Evolutionary conservation across 768 basidiomycete genomes (phyloP).

Genomic region (Chalciporus sphaerocephalus): DNA sequence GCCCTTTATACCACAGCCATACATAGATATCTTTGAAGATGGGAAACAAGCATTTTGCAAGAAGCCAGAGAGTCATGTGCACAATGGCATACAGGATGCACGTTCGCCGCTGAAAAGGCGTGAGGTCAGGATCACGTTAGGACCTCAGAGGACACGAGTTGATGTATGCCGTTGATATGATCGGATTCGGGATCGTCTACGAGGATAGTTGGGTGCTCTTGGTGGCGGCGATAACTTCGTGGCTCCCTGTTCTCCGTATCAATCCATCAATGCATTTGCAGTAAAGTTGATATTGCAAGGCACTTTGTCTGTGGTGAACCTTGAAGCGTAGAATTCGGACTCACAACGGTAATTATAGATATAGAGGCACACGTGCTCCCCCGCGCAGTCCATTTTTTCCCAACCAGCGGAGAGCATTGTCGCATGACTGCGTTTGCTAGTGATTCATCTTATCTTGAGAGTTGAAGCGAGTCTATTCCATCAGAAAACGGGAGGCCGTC

Average conservation of each 20-base stretch:
- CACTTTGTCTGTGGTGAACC: too few species aligned
- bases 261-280: too few species aligned
- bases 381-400: neutral
- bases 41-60: neutral
- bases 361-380: neutral
- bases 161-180: too few species aligned
- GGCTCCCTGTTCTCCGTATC: too few species aligned
- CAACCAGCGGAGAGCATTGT: neutral
- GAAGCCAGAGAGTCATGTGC: constrained; percentile 1
- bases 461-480: neutral
- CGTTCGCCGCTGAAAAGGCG: constrained; percentile 11
- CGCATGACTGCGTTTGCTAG: neutral
- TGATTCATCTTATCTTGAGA: neutral
- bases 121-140: neutral
- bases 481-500: constrained; percentile 2
- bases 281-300: too few species aligned
- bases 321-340: neutral
- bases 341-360: neutral
- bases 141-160: too few species aligned
- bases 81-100: constrained; percentile 1
- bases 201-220: too few species aligned
- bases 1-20: constrained; percentile 5
- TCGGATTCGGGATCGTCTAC: too few species aligned
- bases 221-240: too few species aligned
- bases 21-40: neutral